Base-by-base conservation (phyloP, 148 eudicot genomes). In the Euryodendron excelsum region DNA sequence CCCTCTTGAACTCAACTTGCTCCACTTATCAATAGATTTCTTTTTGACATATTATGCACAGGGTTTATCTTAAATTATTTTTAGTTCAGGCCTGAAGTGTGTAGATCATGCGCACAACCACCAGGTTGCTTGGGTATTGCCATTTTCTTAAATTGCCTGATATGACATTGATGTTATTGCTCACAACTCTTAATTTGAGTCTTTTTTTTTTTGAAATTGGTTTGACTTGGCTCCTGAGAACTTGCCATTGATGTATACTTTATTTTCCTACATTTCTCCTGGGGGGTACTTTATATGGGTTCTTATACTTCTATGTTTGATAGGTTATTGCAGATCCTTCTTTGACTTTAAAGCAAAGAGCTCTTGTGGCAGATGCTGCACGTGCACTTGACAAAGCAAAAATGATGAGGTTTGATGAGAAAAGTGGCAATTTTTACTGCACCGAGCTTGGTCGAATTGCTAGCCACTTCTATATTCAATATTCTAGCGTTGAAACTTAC, bases 381-480 rank as follows among this genome's bases (percentile, higher is more conserved):
- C 97, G 99, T 66, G 84, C 95, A 67, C 97, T 96, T 60, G 99
- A 96, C 85, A 96, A 91, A 84, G 99, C 99, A 59, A 96, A 96
- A 87, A 96, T 96, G 99, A 91, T 96, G 98, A 98, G 99, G 50
- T 96, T 93, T 87, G 99, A 96, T 84, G 99, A 96, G 82, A 96
- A 96, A 89, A 96, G 99, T 76, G 98, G 99, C 78, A 96, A 96
- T 78, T 96, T 96, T 77, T 96, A 92, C 78, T 93, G 99, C 77
- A 96, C 99, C 23, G 99, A 96, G 87, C 98, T 96, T 84, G 99
- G 99, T 79, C 98, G 99, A 71, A 96, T 96, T 82, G 99, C 99
- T 55, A 96, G 99, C 82, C 99, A 96, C 86, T 96, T 96, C 77
- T 96, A 96, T 81, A 96, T 96, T 80, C 99, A 89, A 1, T 96